phyloP scores from a whole-genome alignment of 768 basidiomycete species.

The Termitomyces sp. region DNA sequence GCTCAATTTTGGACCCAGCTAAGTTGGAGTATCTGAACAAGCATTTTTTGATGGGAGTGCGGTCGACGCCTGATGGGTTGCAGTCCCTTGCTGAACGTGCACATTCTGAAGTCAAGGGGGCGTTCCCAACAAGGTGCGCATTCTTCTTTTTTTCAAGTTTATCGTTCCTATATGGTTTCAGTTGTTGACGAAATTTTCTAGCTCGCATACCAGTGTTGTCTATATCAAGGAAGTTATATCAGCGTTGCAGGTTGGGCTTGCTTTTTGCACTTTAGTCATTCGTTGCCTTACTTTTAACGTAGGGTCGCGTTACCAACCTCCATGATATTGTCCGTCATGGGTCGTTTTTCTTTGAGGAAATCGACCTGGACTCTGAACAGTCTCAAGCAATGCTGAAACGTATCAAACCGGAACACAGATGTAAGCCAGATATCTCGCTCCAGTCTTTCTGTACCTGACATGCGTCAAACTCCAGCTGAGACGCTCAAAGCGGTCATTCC shows the following conservation, averaged over 20 bases:
- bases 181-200: constrained; percentile 13
- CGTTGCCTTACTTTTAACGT: not conserved
- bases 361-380: constrained; percentile 49
- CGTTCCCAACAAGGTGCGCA: constrained; percentile 57
- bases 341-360: constrained; percentile 76
- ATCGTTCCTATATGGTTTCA: not conserved
- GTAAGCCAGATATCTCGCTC: constrained; percentile 23
- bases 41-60: constrained; percentile 62
- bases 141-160: too few relatives aligned
- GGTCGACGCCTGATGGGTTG: constrained; percentile 45
- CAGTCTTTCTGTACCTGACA: not conserved
- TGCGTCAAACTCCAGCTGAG: constrained; percentile 16
- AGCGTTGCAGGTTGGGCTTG: constrained; percentile 44
- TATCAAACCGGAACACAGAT: constrained; percentile 34
- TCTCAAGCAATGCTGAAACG: constrained; percentile 47
- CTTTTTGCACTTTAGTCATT: not conserved
- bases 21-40: constrained; percentile 91
- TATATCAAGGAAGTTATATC: constrained; percentile 63
- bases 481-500: constrained; percentile 25
- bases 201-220: constrained; percentile 43
- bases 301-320: constrained; percentile 70
- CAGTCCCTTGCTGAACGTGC: constrained; percentile 49
- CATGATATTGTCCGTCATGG: constrained; percentile 64
- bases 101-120: constrained; percentile 43
- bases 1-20: constrained; percentile 69